Conservation (phyloP, 805 yeast species). For the Brettanomyces nanus region DNA sequence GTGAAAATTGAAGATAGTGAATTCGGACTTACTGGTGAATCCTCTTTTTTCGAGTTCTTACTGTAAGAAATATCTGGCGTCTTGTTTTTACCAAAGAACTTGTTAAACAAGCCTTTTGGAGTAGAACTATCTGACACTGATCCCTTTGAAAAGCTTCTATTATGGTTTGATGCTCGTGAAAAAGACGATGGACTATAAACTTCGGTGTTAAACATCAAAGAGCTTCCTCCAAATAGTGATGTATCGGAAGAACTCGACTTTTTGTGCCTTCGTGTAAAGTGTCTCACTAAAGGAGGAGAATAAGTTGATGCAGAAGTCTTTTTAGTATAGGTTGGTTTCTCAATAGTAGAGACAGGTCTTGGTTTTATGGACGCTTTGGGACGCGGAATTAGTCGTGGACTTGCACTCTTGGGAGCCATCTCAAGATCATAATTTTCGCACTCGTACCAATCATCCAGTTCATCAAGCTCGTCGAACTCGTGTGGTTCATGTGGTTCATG, state of each 20-base stretch:
- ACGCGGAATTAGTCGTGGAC: constrained; percentile 2
- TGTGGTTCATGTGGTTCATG: too few species aligned
- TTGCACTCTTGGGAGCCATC: neutral
- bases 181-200: constrained; percentile 2
- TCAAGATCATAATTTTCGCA: constrained; percentile 6
- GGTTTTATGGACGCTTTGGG: constrained; percentile 7
- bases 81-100: constrained; percentile 22
- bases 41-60: constrained; percentile 7
- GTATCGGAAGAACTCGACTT: constrained; percentile 58
- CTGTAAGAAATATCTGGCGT: constrained; percentile 8
- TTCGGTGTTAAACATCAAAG: neutral
- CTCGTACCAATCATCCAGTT: too few species aligned
- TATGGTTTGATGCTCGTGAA: constrained; percentile 13
- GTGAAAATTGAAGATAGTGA: constrained; percentile 11
- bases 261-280: constrained; percentile 44
- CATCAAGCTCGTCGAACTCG: too few species aligned
- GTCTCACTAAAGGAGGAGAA: neutral
- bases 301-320: neutral
- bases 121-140: constrained; percentile 20
- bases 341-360: constrained; percentile 32
- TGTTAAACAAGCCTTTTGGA: constrained; percentile 24
- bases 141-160: constrained; percentile 21
- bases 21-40: constrained; percentile 21
- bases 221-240: constrained; percentile 19
- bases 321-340: constrained; percentile 18